Evolutionary conservation across 2,329 filamentous ascomycete genomes (phyloP).

Genomic region (Aspergillus sp.): DNA sequence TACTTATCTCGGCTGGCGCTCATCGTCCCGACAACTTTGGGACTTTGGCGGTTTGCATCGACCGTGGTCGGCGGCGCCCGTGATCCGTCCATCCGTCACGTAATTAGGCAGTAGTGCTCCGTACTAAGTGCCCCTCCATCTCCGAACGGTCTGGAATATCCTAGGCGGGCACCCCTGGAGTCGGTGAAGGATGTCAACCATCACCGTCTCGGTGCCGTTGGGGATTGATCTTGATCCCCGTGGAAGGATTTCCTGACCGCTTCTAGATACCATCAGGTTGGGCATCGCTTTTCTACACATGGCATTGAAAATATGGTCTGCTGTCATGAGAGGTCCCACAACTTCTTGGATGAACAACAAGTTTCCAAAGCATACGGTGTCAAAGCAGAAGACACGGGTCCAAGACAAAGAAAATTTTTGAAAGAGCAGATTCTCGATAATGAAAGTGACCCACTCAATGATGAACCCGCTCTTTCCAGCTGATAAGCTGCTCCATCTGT

Average conservation of each 20-base stretch:
- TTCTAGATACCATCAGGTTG: slow-evolving; percentile 5
- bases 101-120: neutral
- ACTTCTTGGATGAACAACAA: no score
- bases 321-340: neutral
- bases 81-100: neutral
- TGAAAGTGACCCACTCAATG: neutral
- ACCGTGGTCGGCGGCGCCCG: neutral
- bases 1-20: slow-evolving; percentile 15
- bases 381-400: neutral
- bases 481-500: neutral
- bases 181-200: neutral
- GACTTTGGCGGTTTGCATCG: neutral
- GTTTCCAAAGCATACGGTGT: no score
- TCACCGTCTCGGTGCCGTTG: neutral
- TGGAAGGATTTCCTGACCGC: slow-evolving; percentile 13
- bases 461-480: neutral
- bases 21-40: slow-evolving; percentile 16
- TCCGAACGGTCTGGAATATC: slow-evolving; percentile 1
- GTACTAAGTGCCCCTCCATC: neutral
- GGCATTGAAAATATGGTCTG: slow-evolving; percentile 10
- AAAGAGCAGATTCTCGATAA: neutral
- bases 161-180: neutral
- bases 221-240: neutral
- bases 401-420: neutral
- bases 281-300: slow-evolving; percentile 10